These are phyloP conservation scores for Lactifluus echinatus DNA, from an alignment of 768 basidiomycete genomes.

Conservation along the genomic window DNA sequence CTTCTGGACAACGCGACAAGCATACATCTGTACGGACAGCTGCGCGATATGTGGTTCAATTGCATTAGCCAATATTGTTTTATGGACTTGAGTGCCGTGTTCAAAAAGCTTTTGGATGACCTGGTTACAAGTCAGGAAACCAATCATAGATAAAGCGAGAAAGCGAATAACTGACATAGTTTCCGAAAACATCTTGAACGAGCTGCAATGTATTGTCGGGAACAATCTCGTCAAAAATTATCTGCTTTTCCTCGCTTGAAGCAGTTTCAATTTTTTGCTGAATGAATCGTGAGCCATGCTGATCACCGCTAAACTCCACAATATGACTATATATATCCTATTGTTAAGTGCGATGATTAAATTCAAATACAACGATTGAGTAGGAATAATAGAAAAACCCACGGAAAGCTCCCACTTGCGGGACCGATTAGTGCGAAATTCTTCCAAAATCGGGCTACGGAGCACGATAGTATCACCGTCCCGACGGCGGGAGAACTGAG, in stretches of 20 bases:
- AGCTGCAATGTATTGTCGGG: conserved; percentile 66
- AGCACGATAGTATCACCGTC: conserved; percentile 33
- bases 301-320: conserved; percentile 89
- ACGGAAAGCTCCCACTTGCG: conserved; percentile 74
- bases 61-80: conserved; percentile 52
- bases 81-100: conserved; percentile 69
- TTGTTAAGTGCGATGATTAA: conserved; percentile 1
- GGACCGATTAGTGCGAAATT: conserved; percentile 73
- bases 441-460: conserved; percentile 71
- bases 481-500: conserved; percentile 39
- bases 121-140: conserved; percentile 32
- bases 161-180: conserved; percentile 57
- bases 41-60: conserved; percentile 74
- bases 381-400: neutral
- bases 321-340: conserved; percentile 83
- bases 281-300: conserved; percentile 97
- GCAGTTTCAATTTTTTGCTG: conserved; percentile 79
- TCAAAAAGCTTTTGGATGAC: conserved; percentile 94
- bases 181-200: conserved; percentile 91
- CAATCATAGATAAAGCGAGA: neutral
- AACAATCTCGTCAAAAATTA: conserved; percentile 81
- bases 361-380: neutral
- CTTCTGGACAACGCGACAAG: conserved; percentile 94
- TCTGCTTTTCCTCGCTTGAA: conserved; percentile 67
- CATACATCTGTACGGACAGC: conserved; percentile 88